Percentiles rank a stretch among this genome's conserved stretches.
Evolutionary conservation across 805 yeast genomes (phyloP).

Genomic region (Candida vaughaniae): DNA sequence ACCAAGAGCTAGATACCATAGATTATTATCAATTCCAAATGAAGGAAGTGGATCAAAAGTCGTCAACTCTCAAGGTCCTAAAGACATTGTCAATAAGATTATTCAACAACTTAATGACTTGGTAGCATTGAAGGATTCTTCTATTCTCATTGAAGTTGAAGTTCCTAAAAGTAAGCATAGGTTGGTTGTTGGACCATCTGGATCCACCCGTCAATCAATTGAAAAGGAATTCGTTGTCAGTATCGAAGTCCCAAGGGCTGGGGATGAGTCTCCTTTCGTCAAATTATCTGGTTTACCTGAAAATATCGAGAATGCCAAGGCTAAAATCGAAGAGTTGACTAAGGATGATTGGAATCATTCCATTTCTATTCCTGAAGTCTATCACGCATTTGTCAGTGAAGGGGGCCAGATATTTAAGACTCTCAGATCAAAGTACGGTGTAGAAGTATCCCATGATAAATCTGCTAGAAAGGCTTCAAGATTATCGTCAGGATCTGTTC

Average conservation of each 20-base stretch:
- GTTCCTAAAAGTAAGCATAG: constrained; percentile 76
- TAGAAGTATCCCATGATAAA: constrained; percentile 61
- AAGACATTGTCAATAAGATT: constrained; percentile 66
- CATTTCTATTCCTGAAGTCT: constrained; percentile 55
- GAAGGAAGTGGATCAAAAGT: constrained; percentile 57
- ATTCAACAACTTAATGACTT: constrained; percentile 60
- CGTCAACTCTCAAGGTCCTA: constrained; percentile 73
- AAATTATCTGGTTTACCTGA: constrained; percentile 66
- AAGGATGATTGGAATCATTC: constrained; percentile 56
- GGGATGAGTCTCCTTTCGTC: constrained; percentile 50
- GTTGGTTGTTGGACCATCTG: constrained; percentile 77
- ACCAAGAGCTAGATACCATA: constrained; percentile 46
- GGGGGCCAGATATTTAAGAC: constrained; percentile 61
- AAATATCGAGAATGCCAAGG: constrained; percentile 60
- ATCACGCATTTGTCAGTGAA: constrained; percentile 63
- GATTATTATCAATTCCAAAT: constrained; percentile 68
- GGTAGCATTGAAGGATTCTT: constrained; percentile 62
- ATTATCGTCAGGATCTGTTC: constrained; percentile 42
- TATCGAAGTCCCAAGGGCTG: constrained; percentile 65
- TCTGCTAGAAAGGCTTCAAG: constrained; percentile 48
- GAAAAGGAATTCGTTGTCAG: constrained; percentile 67
- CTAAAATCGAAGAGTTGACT: constrained; percentile 58
- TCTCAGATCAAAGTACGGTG: constrained; percentile 50
- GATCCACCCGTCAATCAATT: constrained; percentile 66
- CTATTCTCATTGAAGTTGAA: constrained; percentile 49